phyloP scores from a whole-genome alignment of 176 grass and related monocot species.

The Avena atlantica region DNA sequence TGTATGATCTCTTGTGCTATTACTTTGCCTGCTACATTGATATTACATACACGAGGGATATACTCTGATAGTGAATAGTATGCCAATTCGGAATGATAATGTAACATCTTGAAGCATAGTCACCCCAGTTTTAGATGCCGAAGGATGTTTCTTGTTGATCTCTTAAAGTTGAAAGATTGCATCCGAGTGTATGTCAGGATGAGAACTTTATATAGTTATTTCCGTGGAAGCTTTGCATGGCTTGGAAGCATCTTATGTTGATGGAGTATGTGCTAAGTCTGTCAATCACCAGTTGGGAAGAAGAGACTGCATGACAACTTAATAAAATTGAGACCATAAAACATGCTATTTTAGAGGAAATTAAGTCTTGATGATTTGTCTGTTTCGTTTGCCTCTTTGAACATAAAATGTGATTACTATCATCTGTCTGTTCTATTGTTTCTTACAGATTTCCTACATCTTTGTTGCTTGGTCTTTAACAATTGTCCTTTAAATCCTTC shows the following conservation, averaged over 20 bases:
- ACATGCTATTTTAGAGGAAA: slow-evolving; percentile 21
- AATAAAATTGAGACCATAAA: not conserved
- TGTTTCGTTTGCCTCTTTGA: not conserved
- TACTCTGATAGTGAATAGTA: slow-evolving; percentile 5
- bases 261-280: slow-evolving; percentile 12
- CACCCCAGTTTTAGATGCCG: slow-evolving; percentile 11
- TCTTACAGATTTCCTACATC: not conserved
- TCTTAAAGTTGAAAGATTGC: slow-evolving; percentile 21
- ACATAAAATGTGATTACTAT: slow-evolving; percentile 3
- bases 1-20: slow-evolving; percentile 60
- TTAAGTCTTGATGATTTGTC: not conserved
- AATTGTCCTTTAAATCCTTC: slow-evolving; percentile 34
- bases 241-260: slow-evolving; percentile 3
- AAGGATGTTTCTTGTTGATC: not conserved
- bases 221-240: slow-evolving; percentile 18
- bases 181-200: not conserved
- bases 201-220: slow-evolving; percentile 25
- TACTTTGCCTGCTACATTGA: slow-evolving; percentile 20
- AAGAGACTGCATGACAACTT: not conserved
- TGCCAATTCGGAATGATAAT: slow-evolving; percentile 17
- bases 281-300: not conserved
- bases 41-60: slow-evolving; percentile 1
- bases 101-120: slow-evolving; percentile 25
- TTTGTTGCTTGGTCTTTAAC: slow-evolving; percentile 40
- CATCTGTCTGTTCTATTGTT: slow-evolving; percentile 19